Evolutionary conservation across 176 grass and related monocot species (phyloP), one percentile per base, ranked within the genome.

Genomic region (Saccharum spontaneum): DNA sequence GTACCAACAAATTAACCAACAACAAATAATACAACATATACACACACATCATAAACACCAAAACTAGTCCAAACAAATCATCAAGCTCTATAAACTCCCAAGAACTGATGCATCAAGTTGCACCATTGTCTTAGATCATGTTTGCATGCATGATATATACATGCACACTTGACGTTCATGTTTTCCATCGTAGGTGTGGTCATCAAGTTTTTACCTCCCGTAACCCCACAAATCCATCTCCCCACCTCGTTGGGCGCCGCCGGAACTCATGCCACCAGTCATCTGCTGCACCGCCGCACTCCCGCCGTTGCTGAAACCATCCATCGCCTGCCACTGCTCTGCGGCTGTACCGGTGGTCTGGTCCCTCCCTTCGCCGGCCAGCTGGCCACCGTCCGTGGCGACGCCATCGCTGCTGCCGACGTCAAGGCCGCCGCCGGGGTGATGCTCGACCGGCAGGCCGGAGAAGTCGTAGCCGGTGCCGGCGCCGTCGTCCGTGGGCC

Each of bases 201-300:
- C 26, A 67, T 68, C 28, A 10, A 22, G 6, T 6, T 43, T 82
- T 90, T 82, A 94, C 85, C 90, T 90, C 57, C 93, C 96, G 43
- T 94, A 92, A 73, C 93, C 96, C 96, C 96, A 98, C 59, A 98
- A 90, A 65, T 98, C 96, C 91, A 98, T 98, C 80, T 94, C 89
- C 0, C 91, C 91, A 4, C 91, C 91, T 74, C 93, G 93, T 82
- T 93, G 95, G 5, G 49, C 49, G 45, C 89, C 49, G 45, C 89
- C 81, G 43, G 86, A 79, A 52, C 38, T 79, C 71, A 95, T 89
- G 86, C 86, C 89, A 63, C 85, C 67, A 49, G 67, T 83, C 96
- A 94, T 92, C 70, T 90, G 93, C 79, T 93, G 96, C 83, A 89
- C 90, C 18, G 86, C 82, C 5, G 22, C 72, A 12, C 28, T 67